These are phyloP conservation scores for Ceraceosorus guamensis DNA, from an alignment of 1,284 basidiomycete species.

Conservation along the genomic window DNA sequence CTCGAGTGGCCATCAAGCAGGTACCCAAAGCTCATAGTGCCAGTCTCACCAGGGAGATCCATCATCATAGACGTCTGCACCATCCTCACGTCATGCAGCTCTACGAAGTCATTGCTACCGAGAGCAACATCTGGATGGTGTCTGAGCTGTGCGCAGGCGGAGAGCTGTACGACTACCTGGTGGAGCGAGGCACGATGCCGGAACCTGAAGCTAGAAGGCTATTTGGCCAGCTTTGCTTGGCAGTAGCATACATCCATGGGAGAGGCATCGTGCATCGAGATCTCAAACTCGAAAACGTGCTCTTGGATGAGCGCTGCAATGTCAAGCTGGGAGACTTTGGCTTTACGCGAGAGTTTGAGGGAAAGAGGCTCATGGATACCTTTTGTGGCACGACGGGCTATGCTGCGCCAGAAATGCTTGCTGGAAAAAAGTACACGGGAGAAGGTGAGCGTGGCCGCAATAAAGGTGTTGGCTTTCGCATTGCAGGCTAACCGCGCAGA, in stretches of 20 bases:
- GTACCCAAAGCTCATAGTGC: slow-evolving; percentile 72
- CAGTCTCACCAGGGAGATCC: slow-evolving; percentile 88
- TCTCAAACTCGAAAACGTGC: slow-evolving; percentile 56
- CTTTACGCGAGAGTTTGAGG: slow-evolving; percentile 88
- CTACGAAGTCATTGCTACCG: slow-evolving; percentile 95
- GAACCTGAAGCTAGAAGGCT: slow-evolving; percentile 46
- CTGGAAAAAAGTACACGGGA: slow-evolving; percentile 80
- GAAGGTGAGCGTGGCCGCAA: slow-evolving; percentile 67
- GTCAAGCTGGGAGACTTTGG: slow-evolving; percentile 79
- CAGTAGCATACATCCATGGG: slow-evolving; percentile 50
- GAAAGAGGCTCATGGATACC: slow-evolving; percentile 76
- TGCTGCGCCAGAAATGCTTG: slow-evolving; percentile 89
- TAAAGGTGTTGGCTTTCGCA: not conserved
- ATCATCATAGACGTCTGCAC: slow-evolving; percentile 92
- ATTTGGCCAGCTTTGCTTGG: slow-evolving; percentile 51
- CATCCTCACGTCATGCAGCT: slow-evolving; percentile 91
- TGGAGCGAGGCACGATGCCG: slow-evolving; percentile 46
- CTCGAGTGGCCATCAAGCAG: slow-evolving; percentile 79
- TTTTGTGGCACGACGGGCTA: slow-evolving; percentile 95
- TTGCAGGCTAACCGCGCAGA: slow-evolving; percentile 18
- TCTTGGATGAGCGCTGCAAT: slow-evolving; percentile 50
- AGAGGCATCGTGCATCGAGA: slow-evolving; percentile 52
- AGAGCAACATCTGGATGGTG: slow-evolving; percentile 89
- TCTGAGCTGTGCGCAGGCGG: slow-evolving; percentile 93
- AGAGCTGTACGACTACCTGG: slow-evolving; percentile 52